A percentile compares a stretch with the other conserved stretches of the same genome.
Evolutionary conservation across 768 basidiomycete species (phyloP).

Genomic region (Phylloporus arenicola): DNA sequence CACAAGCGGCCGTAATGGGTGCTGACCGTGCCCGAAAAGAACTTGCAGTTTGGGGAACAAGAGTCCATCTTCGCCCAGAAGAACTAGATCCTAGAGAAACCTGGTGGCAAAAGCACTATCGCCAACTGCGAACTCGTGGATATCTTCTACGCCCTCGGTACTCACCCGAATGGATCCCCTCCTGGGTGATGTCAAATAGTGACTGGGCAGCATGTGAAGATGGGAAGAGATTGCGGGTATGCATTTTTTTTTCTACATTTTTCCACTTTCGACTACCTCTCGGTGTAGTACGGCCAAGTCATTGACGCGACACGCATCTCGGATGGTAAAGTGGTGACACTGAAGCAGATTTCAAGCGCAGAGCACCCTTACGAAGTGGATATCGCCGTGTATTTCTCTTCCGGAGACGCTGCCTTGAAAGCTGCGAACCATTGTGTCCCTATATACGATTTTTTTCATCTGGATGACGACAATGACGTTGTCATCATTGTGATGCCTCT

Average conservation of each 20-base stretch:
- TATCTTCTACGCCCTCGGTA: slow-evolving; percentile 14
- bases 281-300: neutral
- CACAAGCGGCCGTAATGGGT: too few species aligned
- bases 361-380: slow-evolving; percentile 19
- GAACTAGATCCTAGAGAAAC: too few species aligned
- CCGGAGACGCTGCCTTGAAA: neutral
- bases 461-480: slow-evolving; percentile 6
- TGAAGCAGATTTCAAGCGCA: slow-evolving; percentile 23
- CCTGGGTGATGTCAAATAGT: neutral
- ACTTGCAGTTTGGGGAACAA: too few species aligned
- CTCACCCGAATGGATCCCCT: slow-evolving; percentile 8
- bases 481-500: slow-evolving; percentile 30
- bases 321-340: slow-evolving; percentile 23
- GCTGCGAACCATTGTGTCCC: slow-evolving; percentile 27
- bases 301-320: slow-evolving; percentile 29
- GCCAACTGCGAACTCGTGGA: neutral
- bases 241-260: slow-evolving; percentile 1
- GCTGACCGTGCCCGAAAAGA: too few species aligned
- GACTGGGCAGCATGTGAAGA: neutral
- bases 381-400: slow-evolving; percentile 20
- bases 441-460: slow-evolving; percentile 11
- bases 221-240: neutral
- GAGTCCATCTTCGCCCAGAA: too few species aligned
- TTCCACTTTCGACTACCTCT: too few species aligned
- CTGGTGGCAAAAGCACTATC: too few species aligned